These are phyloP conservation scores for Pythium angustatum DNA, from an alignment of 352 stramenopile genomes.

Conservation along the genomic window DNA sequence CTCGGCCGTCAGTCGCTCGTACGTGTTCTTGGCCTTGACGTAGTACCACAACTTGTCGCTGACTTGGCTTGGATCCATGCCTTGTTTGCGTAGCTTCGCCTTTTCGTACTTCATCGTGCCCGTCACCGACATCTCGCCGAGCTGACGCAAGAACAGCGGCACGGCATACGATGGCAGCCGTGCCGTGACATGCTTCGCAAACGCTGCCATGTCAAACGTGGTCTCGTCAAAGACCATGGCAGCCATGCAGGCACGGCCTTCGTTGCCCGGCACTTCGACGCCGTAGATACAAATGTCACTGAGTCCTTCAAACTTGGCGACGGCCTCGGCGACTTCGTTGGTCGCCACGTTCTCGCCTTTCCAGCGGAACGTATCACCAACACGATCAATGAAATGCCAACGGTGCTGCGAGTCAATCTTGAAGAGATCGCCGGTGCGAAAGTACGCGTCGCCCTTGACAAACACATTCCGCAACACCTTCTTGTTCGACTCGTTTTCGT, in stretches of 20 bases:
- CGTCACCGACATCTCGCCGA: constrained; percentile 72
- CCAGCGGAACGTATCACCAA: constrained; percentile 94
- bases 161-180: constrained; percentile 68
- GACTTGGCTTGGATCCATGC: constrained; percentile 67
- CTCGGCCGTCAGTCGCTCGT: constrained; percentile 56
- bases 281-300: constrained; percentile 78
- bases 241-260: constrained; percentile 82
- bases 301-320: constrained; percentile 77
- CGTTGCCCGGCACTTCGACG: constrained; percentile 66
- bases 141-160: constrained; percentile 83
- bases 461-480: constrained; percentile 88
- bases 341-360: constrained; percentile 94
- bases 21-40: constrained; percentile 46
- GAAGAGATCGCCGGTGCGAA: constrained; percentile 90
- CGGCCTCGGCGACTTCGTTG: constrained; percentile 82
- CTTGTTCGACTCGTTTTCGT: constrained; percentile 73
- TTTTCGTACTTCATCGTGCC: constrained; percentile 93
- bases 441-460: constrained; percentile 84
- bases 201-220: constrained; percentile 51
- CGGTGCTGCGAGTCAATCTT: constrained; percentile 64
- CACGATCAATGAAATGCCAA: constrained; percentile 90
- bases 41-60: constrained; percentile 61
- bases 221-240: constrained; percentile 79
- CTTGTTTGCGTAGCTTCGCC: constrained; percentile 82
- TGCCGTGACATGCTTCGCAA: constrained; percentile 49